Percentiles rank a stretch among this genome's conserved stretches.
Evolutionary conservation across 306 rosid genomes (phyloP).

Genomic region (Cucumis melo): DNA sequence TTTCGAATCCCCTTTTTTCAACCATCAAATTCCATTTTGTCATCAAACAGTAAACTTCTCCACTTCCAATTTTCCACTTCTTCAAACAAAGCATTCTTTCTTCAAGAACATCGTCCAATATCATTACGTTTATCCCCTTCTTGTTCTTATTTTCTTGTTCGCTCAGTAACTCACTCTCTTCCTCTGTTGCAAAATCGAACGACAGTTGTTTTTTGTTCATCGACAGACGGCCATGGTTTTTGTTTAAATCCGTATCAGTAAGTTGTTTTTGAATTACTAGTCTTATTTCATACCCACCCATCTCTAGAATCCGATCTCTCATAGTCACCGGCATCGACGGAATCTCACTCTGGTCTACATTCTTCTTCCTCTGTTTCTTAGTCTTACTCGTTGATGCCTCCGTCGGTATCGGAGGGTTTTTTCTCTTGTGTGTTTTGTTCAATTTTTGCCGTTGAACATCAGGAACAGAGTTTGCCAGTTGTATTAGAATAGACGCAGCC

Average conservation of each 20-base stretch:
- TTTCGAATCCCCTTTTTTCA: not conserved
- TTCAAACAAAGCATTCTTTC: not conserved
- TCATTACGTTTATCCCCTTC: not conserved
- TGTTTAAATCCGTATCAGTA: not conserved
- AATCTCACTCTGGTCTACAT: not conserved
- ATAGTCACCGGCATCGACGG: not conserved
- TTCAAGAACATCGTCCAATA: not conserved
- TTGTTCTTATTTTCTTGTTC: not conserved
- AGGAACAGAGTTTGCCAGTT: no score
- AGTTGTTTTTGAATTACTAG: not conserved
- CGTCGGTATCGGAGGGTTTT: no score
- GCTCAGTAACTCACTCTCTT: not conserved
- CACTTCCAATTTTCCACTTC: not conserved
- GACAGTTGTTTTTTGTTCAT: not conserved
- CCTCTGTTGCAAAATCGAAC: not conserved
- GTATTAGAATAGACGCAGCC: no score
- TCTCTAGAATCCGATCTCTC: not conserved
- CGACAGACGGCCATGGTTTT: not conserved
- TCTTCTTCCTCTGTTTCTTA: not conserved
- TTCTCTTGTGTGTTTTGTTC: no score
- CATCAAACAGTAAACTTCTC: not conserved
- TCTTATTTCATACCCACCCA: not conserved
- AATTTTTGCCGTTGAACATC: no score
- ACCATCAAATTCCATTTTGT: not conserved
- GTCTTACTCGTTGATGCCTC: not conserved